Evolutionary conservation across 768 basidiomycete genomes (phyloP), one percentile per base, ranked within the genome.

Genomic region (Tylopilus felleus): DNA sequence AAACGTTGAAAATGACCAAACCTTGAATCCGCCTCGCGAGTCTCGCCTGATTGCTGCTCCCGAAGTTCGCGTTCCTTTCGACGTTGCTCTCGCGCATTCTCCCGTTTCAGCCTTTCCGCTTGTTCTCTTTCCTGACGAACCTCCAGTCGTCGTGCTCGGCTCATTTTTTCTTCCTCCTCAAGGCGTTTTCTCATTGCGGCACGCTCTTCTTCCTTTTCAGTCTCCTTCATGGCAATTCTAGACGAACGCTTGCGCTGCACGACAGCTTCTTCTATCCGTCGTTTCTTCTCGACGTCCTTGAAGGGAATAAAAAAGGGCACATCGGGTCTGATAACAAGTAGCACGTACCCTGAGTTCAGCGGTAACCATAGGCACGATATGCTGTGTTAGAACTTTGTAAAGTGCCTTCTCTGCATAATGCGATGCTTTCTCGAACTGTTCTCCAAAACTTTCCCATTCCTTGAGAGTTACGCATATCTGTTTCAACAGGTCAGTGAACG

Each of bases 211-310:
- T 93, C 88, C 60, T 82, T 83, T 68, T 90, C 91, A 33, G 74
- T 81, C 67, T 96, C 93, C 60, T 83, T 86, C 36, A 85, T 73
- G 4, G 91, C 89, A 53, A 97, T 84, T 29, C 95, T 88, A 17
- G 91, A 91, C 0, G 93, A 96, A 22, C 94, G 86, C 69, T 98
- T 97, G 55, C 94, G 84, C 55, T 90, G 88, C 23, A 83, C 80
- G 13, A 94, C 73, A 2, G 90, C 88, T 58, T 89, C 86, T 57
- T 90, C 87, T 47, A 88, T 55, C 14, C 77, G 80, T 22, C 78
- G 76, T 65, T 84, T 83, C 33, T 75, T 78, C 63, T 86, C 81
- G 28, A 76, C 71, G 71, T 88, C 84, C 88, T 90, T 64, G 49
- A 29, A 52, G 45, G 41, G 41, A 14, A 61, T 61, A 10, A 55